Evolutionary conservation across 805 yeast genomes (phyloP), one percentile per base, ranked within the genome.

Genomic region (Kuraishia molischiana): DNA sequence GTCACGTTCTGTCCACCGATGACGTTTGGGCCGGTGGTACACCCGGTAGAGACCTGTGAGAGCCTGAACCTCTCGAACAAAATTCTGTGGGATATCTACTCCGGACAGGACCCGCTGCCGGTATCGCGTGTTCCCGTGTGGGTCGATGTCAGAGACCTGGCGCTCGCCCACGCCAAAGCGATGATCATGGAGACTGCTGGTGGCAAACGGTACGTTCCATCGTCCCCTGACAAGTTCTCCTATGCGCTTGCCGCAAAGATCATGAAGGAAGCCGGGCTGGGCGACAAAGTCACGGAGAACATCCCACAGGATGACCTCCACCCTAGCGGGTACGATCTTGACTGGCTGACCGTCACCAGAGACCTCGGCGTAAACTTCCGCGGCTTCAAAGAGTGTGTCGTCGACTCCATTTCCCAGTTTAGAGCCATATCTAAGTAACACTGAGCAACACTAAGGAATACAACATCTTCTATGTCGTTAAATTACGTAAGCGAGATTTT

Each of bases 61-160:
- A 53, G 53, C 5, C 46, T 68, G 43, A 69, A 69, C 50, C 62
- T 69, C 1, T 67, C 74, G 21, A 67, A 68, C 38, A 52, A 47
- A 63, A 60, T 50, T 29, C 55, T 41, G 45, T 59, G 43, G 57
- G 50, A 41, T 24, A 41, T 32, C 41, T 59, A 38, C 34, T 56
- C 26, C 42, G 51, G 44, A 40, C 49, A n/a, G 37, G 48, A 20
- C 43, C 61, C 42, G 53, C 52, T 35, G 32, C 56, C 61, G 19
- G 42, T 44, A 21, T 37, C 51, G 13, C 30, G 55, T 38, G 48
- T 48, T 11, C 50, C 52, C 3, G 61, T 53, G 2, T 56, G 50
- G 44, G 50, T 59, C 17, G 67, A 61, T 40, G 65, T 61, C 2
- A 40, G 66, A 35, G 64, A 60, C 39, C 52, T 62, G 9, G 65